Evolutionary conservation across 106 monocot species (phyloP).

Genomic region (Chionographis japonica): DNA sequence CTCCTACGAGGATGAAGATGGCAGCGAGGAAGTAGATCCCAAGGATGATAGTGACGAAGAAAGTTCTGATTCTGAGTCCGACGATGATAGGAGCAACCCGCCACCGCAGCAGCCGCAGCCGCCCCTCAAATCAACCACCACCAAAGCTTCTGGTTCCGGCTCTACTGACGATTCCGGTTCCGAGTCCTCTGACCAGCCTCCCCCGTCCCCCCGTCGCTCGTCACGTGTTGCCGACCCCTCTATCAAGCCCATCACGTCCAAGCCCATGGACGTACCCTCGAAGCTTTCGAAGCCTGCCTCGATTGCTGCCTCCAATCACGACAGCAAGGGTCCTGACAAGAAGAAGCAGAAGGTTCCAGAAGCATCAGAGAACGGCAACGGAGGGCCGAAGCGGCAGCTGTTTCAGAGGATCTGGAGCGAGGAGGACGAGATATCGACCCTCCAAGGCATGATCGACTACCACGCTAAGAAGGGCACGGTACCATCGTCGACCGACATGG

Average conservation of each 20-base stretch:
- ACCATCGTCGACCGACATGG: slow-evolving; percentile 12
- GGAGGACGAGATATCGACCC: slow-evolving; percentile 32
- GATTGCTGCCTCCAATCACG: neutral
- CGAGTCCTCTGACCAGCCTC: neutral
- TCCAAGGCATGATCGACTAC: slow-evolving; percentile 24
- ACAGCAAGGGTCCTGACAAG: no score
- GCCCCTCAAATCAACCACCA: neutral
- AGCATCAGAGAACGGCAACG: neutral
- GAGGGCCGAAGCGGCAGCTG: neutral
- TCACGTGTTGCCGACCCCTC: slow-evolving; percentile 9
- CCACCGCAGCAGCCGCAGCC: neutral
- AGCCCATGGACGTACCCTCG: slow-evolving; percentile 11
- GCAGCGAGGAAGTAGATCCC: no score
- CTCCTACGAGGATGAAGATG: no score
- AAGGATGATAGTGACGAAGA: no score
- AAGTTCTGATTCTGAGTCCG: no score
- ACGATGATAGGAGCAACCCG: neutral
- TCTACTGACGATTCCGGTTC: slow-evolving; percentile 9
- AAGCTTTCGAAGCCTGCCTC: neutral
- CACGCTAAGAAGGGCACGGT: slow-evolving; percentile 9
- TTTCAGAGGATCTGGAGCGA: slow-evolving; percentile 29
- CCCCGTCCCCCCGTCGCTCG: neutral
- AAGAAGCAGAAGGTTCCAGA: neutral
- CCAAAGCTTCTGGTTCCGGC: neutral
- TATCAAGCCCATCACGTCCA: slow-evolving; percentile 21